A percentile compares a stretch with the other conserved stretches of the same genome.
These are phyloP conservation scores for Adansonia gregorii DNA, from an alignment of 441 rosid species.

Conservation along the genomic window DNA sequence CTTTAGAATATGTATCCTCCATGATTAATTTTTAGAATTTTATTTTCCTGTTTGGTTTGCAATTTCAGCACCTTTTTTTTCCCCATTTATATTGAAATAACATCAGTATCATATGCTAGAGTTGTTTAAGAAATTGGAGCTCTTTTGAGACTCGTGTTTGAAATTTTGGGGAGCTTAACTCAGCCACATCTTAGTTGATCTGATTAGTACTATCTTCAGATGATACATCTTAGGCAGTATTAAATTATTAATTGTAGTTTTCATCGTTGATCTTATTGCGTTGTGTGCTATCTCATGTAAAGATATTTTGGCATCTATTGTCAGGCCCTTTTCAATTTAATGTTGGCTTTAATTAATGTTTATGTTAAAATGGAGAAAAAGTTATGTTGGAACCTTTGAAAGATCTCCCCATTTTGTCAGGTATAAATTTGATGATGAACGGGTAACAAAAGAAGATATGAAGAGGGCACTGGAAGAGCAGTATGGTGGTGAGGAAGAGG, in stretches of 20 bases:
- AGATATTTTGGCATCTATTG: neutral
- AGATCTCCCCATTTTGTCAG: conserved; percentile 35
- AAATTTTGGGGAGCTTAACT: neutral
- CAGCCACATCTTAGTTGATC: neutral
- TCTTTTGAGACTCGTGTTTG: neutral
- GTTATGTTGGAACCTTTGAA: neutral
- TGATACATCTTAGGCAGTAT: neutral
- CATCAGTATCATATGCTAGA: neutral
- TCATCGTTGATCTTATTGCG: neutral
- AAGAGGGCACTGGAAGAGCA: conserved; percentile 95
- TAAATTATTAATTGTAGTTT: neutral
- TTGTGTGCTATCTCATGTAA: neutral
- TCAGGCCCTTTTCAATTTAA: neutral
- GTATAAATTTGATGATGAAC: conserved; percentile 96
- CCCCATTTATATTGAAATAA: neutral
- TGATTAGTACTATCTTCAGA: neutral
- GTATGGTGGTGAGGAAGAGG: conserved; percentile 99
- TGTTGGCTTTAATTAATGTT: neutral
- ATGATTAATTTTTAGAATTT: neutral
- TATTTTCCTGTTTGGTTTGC: neutral
- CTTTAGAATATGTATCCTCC: neutral
- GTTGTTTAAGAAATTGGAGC: neutral
- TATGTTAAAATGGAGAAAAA: neutral
- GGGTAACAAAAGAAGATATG: conserved; percentile 92
- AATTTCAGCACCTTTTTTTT: neutral